Base-by-base conservation (phyloP, 2,329 filamentous ascomycete genomes). In the Pseudogymnoascus sp. region DNA sequence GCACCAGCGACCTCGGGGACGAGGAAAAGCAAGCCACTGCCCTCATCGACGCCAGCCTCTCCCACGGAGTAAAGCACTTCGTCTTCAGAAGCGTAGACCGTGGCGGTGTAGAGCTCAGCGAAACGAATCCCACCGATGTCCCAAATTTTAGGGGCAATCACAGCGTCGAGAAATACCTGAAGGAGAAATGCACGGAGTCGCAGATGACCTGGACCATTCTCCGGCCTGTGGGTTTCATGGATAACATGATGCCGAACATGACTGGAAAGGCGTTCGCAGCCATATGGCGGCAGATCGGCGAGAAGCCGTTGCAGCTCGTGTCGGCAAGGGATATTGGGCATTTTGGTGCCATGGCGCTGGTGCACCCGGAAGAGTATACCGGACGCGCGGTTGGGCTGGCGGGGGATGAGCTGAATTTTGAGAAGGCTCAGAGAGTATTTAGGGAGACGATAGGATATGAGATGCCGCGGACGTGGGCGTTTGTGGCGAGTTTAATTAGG, bases 71-170 rank as follows among this genome's bases (percentile, higher is more conserved):
- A 40, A 75, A 78, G 64, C 80, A 84, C 69, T 86, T 89, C 67
- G 80, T 89, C 50, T 89, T 87, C 74, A 82, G 79, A 31, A 83
- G 80, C 61, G 83, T 87, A 25, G 86, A 89, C 66, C 83, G 86
- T 40, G 84, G 84, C 47, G 84, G 85, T 53, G 73, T 75, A 21
- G 73, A 73, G 2, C 77, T 77, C 5, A 80, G 78, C 56, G 79
- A 80, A 68, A 77, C 78, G 4, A 80, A 79, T 65, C 75, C 79
- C 0, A 87, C 85, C 0, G 69, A 77, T 0, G 77, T 88, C 56
- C 82, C 83, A 0, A 85, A 89, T 71, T 89, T 89, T 71, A 77
- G 78, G 64, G 78, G 73, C 67, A 89, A 89, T 71, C 78, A 83
- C 67, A 72, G 79, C 10, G 84, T 89, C 68, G 87, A 89, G 73